Conservation (phyloP, 2,329 filamentous ascomycete species). For the Zymoseptoria crescenta region DNA sequence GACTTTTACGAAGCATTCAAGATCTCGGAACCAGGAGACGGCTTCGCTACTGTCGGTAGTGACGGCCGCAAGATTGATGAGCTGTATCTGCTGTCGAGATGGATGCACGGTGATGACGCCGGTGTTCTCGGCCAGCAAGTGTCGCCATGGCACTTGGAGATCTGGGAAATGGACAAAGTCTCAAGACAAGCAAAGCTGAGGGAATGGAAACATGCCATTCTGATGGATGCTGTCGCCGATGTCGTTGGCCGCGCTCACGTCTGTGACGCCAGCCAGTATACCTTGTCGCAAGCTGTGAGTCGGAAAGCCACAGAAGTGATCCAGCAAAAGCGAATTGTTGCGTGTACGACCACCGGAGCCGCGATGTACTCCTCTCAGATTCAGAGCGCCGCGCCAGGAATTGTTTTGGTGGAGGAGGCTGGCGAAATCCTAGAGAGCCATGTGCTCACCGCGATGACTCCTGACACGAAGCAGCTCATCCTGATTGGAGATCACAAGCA, state of each 20-base stretch:
- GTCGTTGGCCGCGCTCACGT: slow-evolving; percentile 34
- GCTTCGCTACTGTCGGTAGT: slow-evolving; percentile 41
- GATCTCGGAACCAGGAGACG: slow-evolving; percentile 40
- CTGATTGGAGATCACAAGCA: slow-evolving; percentile 59
- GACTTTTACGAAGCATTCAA: slow-evolving; percentile 51
- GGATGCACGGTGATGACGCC: slow-evolving; percentile 42
- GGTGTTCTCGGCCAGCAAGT: slow-evolving; percentile 36
- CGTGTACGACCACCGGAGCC: slow-evolving; percentile 52
- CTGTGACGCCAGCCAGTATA: slow-evolving; percentile 38
- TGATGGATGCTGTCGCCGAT: slow-evolving; percentile 43
- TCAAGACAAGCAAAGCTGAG: slow-evolving; percentile 30
- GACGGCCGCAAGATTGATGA: slow-evolving; percentile 38
- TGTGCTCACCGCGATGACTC: slow-evolving; percentile 50
- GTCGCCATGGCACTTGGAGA: slow-evolving; percentile 15
- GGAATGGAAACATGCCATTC: slow-evolving; percentile 4
- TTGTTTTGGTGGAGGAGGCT: slow-evolving; percentile 49
- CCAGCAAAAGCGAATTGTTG: slow-evolving; percentile 40
- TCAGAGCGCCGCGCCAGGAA: slow-evolving; percentile 40
- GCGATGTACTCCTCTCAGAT: slow-evolving; percentile 48
- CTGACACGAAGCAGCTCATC: slow-evolving; percentile 54
- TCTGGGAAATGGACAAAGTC: slow-evolving; percentile 48
- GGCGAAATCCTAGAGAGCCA: slow-evolving; percentile 61
- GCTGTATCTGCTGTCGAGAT: slow-evolving; percentile 48
- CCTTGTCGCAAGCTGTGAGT: slow-evolving; percentile 29
- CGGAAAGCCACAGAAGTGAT: slow-evolving; percentile 24